Percentiles rank a stretch among this genome's conserved stretches.
Conservation (phyloP, 371 early-diverging fungal genomes). For the Ordospora pajunii region DNA sequence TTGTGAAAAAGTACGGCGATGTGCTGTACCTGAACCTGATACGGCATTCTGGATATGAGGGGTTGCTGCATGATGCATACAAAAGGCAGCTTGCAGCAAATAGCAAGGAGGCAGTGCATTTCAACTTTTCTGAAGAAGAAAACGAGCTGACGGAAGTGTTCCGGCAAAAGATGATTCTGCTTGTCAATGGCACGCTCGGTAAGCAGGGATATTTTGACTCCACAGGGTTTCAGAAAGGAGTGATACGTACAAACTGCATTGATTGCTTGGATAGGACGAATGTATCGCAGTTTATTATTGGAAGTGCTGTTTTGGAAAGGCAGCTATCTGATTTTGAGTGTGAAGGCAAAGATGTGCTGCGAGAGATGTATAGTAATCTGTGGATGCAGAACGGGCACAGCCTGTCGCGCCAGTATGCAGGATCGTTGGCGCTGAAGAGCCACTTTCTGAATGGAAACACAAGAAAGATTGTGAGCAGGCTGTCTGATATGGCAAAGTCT, state of each 20-base stretch:
- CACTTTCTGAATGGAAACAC: constrained; percentile 84
- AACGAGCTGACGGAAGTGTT: constrained; percentile 63
- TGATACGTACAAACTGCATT: constrained; percentile 93
- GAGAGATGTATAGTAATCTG: constrained; percentile 67
- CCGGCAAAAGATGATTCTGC: constrained; percentile 71
- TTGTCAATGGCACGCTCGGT: constrained; percentile 67
- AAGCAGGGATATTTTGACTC: constrained; percentile 62
- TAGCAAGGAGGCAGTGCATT: constrained; percentile 35
- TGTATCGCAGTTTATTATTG: constrained; percentile 82
- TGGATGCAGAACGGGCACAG: constrained; percentile 98
- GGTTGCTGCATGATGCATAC: constrained; percentile 34
- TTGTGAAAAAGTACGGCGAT: constrained; percentile 39
- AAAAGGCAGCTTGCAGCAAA: constrained; percentile 11
- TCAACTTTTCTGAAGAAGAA: constrained; percentile 50
- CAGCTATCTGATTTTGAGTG: constrained; percentile 61
- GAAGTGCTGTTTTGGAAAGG: constrained; percentile 69
- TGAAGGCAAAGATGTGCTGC: constrained; percentile 1
- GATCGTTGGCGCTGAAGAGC: constrained; percentile 91
- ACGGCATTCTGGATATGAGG: constrained; percentile 49
- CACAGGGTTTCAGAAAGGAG: constrained; percentile 65
- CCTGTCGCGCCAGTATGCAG: constrained; percentile 80
- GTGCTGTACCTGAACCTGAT: constrained; percentile 56
- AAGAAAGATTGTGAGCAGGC: constrained; percentile 63
- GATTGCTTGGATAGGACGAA: constrained; percentile 98
- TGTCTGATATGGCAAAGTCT: constrained; percentile 50